These are phyloP conservation scores for Candida anglica DNA, from an alignment of 805 yeast species.

Conservation along the genomic window DNA sequence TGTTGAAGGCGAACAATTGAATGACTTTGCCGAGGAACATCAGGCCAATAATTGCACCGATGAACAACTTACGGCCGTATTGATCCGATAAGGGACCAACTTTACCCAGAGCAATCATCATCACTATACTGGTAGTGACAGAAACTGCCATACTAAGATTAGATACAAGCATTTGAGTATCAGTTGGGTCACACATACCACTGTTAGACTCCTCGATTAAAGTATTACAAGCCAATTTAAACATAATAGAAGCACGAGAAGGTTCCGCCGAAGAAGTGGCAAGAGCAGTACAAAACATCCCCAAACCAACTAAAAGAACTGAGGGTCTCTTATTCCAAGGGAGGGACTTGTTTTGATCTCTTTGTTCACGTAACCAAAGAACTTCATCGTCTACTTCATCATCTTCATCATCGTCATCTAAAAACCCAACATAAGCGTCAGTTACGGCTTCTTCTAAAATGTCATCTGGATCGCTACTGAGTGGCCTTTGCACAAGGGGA, in stretches of 20 bases:
- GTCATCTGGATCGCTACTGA: constrained; percentile 3
- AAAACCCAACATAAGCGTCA: constrained; percentile 2
- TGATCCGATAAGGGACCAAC: constrained; percentile 35
- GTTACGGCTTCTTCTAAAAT: constrained; percentile 2
- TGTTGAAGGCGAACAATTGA: constrained; percentile 21
- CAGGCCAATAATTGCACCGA: constrained; percentile 14
- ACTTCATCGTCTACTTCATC: constrained; percentile 37
- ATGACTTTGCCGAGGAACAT: constrained; percentile 18
- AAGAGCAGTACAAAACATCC: constrained; percentile 40
- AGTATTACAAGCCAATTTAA: constrained; percentile 26
- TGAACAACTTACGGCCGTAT: constrained; percentile 30
- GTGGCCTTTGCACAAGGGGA: constrained; percentile 1
- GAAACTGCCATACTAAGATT: constrained; percentile 43
- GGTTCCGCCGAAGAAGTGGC: constrained; percentile 36
- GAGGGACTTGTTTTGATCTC: constrained; percentile 36
- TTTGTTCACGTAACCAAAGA: constrained; percentile 48
- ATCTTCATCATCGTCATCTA: constrained; percentile 19
- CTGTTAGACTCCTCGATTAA: constrained; percentile 7
- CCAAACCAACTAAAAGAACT: constrained; percentile 42
- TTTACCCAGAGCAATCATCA: constrained; percentile 55
- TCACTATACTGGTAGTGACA: constrained; percentile 40
- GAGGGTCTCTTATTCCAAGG: constrained; percentile 61
- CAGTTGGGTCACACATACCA: constrained; percentile 25
- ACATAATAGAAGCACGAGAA: constrained; percentile 34
- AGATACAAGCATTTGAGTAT: constrained; percentile 41